Conservation (phyloP, 352 stramenopile genomes). For the Globisporangium iwayamae region DNA sequence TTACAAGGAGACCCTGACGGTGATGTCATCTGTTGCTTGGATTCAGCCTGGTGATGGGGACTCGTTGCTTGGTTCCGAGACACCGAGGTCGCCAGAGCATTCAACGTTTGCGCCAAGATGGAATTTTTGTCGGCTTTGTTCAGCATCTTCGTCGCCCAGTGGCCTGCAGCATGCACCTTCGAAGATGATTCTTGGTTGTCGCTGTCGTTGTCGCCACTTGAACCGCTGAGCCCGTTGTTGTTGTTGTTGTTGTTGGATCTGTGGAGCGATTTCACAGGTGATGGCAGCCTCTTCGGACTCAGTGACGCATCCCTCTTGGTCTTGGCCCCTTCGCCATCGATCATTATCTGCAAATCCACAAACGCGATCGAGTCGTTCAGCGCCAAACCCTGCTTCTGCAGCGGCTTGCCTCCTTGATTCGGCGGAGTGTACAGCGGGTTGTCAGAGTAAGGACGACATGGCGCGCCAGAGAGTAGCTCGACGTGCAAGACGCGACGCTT, state of each 20-base stretch:
- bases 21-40: constrained; percentile 12
- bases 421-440: constrained; percentile 67
- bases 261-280: constrained; percentile 8
- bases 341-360: constrained; percentile 49
- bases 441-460: constrained; percentile 71
- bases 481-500: constrained; percentile 52
- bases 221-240: constrained; percentile 13
- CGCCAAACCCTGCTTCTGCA: constrained; percentile 22
- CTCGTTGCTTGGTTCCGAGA: constrained; percentile 7
- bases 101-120: constrained; percentile 52
- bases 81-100: constrained; percentile 42
- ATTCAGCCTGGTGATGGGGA: constrained; percentile 11
- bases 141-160: constrained; percentile 61
- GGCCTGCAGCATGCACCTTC: constrained; percentile 31
- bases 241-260: not conserved
- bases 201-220: constrained; percentile 3
- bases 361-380: constrained; percentile 64
- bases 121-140: constrained; percentile 51
- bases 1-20: constrained; percentile 26
- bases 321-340: constrained; percentile 25
- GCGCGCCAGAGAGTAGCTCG: constrained; percentile 56
- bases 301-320: not conserved
- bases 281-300: constrained; percentile 6
- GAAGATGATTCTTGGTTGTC: not conserved
- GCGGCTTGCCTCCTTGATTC: constrained; percentile 21